A percentile compares a stretch with the other conserved stretches of the same genome.
Evolutionary conservation across 164 flowering plant species (phyloP).

Genomic region (Dillenia turbinata): DNA sequence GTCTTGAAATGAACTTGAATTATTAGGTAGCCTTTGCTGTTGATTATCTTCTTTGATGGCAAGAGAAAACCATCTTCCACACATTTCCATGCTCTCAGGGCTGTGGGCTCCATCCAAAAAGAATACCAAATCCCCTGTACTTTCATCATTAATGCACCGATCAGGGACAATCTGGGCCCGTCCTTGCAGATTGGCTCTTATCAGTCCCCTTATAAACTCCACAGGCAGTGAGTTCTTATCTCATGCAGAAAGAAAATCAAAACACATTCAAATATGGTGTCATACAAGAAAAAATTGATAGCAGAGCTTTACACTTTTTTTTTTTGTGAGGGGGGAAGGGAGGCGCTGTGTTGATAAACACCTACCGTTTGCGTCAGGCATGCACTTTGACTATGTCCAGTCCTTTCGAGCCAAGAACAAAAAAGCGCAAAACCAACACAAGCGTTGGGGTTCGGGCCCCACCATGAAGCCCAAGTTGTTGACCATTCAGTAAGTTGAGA

Average conservation of each 20-base stretch:
- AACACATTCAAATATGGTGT: not conserved
- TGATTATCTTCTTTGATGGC: constrained; percentile 50
- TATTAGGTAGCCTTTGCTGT: constrained; percentile 16
- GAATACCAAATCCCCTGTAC: constrained; percentile 59
- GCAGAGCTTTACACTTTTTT: no score
- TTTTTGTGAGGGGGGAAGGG: no score
- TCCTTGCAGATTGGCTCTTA: constrained; percentile 77
- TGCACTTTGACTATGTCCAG: constrained; percentile 51
- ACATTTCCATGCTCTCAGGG: constrained; percentile 96
- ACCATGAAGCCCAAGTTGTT: constrained; percentile 79
- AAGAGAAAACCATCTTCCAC: constrained; percentile 82
- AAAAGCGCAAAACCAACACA: constrained; percentile 85
- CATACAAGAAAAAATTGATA: not conserved
- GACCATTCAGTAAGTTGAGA: constrained; percentile 56
- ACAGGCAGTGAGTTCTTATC: constrained; percentile 66
- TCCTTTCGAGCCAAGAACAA: constrained; percentile 74
- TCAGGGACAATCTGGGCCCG: constrained; percentile 87
- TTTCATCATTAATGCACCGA: constrained; percentile 29
- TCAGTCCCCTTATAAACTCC: constrained; percentile 72
- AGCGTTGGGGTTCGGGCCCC: constrained; percentile 83
- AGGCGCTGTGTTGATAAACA: not conserved
- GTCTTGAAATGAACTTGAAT: constrained; percentile 24
- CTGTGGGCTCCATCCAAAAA: constrained; percentile 98
- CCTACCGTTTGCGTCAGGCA: constrained; percentile 56
- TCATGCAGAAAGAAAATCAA: constrained; percentile 9